Evolutionary conservation across 164 flowering plant species (phyloP).

Genomic region (Pachysandra terminalis): DNA sequence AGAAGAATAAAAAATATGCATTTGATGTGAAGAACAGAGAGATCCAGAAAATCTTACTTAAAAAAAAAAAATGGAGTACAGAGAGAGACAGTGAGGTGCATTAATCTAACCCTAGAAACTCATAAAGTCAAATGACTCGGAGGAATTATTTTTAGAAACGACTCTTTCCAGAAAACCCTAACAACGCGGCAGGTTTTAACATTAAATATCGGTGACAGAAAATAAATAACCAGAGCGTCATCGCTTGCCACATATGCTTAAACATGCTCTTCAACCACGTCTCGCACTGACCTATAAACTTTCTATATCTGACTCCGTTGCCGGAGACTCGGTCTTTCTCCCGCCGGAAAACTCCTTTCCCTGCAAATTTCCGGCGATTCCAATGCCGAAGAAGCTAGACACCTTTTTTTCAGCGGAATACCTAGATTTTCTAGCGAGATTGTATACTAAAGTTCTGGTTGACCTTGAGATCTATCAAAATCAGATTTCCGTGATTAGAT

Average conservation of each 20-base stretch:
- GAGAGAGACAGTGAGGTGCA: neutral
- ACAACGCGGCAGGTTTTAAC: slow-evolving; percentile 11
- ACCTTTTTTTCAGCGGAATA: no score
- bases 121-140: no score
- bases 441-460: no score
- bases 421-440: no score
- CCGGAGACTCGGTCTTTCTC: neutral
- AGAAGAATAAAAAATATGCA: neutral
- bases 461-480: no score
- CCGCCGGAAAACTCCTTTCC: neutral
- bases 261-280: neutral
- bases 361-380: neutral
- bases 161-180: neutral
- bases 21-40: neutral
- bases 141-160: neutral
- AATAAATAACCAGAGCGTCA: slow-evolving; percentile 1
- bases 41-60: neutral
- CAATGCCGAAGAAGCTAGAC: no score
- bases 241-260: neutral
- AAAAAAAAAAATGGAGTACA: neutral
- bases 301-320: neutral
- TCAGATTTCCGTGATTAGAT: no score
- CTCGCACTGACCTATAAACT: slow-evolving; percentile 8
- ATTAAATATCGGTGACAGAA: slow-evolving; percentile 11
- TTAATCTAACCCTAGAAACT: neutral